A percentile compares a stretch with the other conserved stretches of the same genome.
Conservation (phyloP, 768 basidiomycete genomes). For the Termitomyces titanicus region DNA sequence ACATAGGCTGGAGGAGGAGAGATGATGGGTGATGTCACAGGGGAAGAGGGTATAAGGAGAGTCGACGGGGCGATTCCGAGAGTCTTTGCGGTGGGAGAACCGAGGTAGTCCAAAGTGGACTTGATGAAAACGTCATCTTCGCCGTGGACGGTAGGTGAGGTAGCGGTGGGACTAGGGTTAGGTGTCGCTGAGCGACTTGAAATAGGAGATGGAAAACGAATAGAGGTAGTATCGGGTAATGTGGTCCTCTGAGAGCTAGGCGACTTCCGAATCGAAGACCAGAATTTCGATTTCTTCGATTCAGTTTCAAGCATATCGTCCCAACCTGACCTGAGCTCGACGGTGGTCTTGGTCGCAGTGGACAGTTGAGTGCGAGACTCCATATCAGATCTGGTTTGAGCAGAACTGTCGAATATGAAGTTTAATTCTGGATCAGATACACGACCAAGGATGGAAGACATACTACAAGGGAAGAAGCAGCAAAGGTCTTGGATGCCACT, state of each 20-base stretch:
- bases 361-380: conserved; percentile 17
- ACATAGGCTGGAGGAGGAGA: conserved; percentile 19
- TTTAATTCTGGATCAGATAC: not conserved
- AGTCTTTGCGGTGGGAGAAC: conserved; percentile 38
- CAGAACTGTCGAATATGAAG: not conserved
- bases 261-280: conserved; percentile 16
- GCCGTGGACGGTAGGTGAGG: conserved; percentile 6
- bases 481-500: conserved; percentile 8
- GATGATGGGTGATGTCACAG: conserved; percentile 10
- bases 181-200: conserved; percentile 24
- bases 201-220: conserved; percentile 16
- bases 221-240: conserved; percentile 15
- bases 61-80: conserved; percentile 33
- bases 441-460: not conserved
- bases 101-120: conserved; percentile 43
- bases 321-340: conserved; percentile 47
- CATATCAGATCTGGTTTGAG: conserved; percentile 7
- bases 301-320: conserved; percentile 38
- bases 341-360: conserved; percentile 21
- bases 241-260: conserved; percentile 15
- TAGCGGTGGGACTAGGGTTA: conserved; percentile 22
- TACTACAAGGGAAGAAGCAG: conserved; percentile 21
- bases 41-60: conserved; percentile 5
- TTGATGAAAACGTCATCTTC: conserved; percentile 40
- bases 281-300: conserved; percentile 24